Base-by-base conservation (phyloP, 2,329 filamentous ascomycete species). In the Curvularia spicifera region DNA sequence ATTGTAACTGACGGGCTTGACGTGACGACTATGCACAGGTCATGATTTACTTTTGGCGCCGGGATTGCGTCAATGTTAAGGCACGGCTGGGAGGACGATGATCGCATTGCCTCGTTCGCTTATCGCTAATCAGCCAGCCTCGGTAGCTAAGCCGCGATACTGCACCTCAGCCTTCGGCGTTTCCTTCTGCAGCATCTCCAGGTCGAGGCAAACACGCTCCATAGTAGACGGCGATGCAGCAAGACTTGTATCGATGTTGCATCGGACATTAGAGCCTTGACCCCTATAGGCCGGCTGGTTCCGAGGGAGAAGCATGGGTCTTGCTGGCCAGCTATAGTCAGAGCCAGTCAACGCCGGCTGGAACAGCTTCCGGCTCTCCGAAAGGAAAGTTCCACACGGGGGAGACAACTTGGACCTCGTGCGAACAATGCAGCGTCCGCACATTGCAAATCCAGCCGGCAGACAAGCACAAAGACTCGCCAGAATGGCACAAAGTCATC, bases 31-130 rank as follows among this genome's bases (percentile, higher is more conserved):
- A 48, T 35, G 33, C 33, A 35, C 40, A 35, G 28, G 28, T 15
- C 37, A 47, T 47, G 46, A 46, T 51, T 18, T 13, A 46, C 35
- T 33, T 26, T 44, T 33, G 37, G 40, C 57, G 50, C 42, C 43
- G 31, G 45, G 29, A 61, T 64, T 64, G 63, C 65, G 64, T 66
- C 60, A 65, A 64, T 51, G 43, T 52, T 55, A 40, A 39, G 15
- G 35, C 42, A 49, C 33, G 46, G 58, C 24, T 20, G 35, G 39
- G 50, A 44, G 29, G 47, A 22, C 59, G 54, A 70, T 64, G 61
- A 48, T 45, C 39, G 51, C 61, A 62, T 29, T 24, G 26, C 15
- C 13, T 60, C 29, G 47, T 53, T 66, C 61, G 65, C 56, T 59
- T 52, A 56, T 66, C 61, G 64, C 56, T 59, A 51, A 56, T 55